Evolutionary conservation across 805 yeast genomes (phyloP).

Genomic region (Clavispora vitiphila): DNA sequence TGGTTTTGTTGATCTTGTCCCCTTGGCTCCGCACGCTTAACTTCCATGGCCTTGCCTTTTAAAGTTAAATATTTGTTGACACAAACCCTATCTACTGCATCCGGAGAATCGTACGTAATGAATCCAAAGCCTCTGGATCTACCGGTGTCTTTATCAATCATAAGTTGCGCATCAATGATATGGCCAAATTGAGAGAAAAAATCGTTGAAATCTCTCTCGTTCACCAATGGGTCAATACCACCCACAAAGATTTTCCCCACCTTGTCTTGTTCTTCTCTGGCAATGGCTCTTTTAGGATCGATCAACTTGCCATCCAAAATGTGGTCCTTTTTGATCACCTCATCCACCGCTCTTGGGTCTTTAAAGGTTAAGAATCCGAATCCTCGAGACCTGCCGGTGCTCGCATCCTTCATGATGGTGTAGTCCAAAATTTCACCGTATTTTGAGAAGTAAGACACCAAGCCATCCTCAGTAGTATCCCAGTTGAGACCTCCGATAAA

Average conservation of each 20-base stretch:
- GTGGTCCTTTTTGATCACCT: slow-evolving; percentile 81
- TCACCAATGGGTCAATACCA: slow-evolving; percentile 91
- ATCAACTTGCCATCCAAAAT: slow-evolving; percentile 91
- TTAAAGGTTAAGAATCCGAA: slow-evolving; percentile 90
- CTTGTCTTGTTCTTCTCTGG: slow-evolving; percentile 94
- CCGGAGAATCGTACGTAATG: slow-evolving; percentile 91
- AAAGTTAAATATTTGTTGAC: slow-evolving; percentile 75
- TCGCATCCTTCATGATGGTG: slow-evolving; percentile 87
- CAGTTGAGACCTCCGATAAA: slow-evolving; percentile 95
- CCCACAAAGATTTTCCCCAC: slow-evolving; percentile 97
- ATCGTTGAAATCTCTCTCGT: slow-evolving; percentile 81
- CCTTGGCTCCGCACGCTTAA: slow-evolving; percentile 80
- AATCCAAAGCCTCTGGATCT: slow-evolving; percentile 96
- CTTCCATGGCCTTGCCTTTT: slow-evolving; percentile 82
- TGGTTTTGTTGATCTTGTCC: slow-evolving; percentile 52
- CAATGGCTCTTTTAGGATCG: slow-evolving; percentile 96
- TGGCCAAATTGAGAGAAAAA: slow-evolving; percentile 86
- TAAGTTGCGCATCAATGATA: slow-evolving; percentile 91
- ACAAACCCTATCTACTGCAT: slow-evolving; percentile 86
- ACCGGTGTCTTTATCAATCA: slow-evolving; percentile 97
- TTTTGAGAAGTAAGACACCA: slow-evolving; percentile 76
- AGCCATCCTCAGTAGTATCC: slow-evolving; percentile 91
- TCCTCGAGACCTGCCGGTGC: slow-evolving; percentile 88
- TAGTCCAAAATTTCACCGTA: slow-evolving; percentile 86
- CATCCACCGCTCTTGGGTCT: slow-evolving; percentile 76